Conservation (phyloP, 441 rosid genomes). For the Caryocar brasiliense region DNA sequence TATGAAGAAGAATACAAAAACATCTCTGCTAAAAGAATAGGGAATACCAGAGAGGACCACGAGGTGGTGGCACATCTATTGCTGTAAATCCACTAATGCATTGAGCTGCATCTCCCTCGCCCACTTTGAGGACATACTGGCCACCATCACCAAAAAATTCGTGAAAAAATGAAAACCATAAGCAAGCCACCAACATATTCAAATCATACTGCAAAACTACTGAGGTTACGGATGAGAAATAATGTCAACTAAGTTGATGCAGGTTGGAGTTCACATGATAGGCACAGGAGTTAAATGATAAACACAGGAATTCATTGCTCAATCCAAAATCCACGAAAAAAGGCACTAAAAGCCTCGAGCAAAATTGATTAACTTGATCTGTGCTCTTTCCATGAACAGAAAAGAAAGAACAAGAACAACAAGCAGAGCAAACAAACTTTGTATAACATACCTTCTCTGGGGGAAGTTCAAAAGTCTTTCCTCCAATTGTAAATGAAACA, state of each 20-base stretch:
- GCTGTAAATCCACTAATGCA: constrained; percentile 83
- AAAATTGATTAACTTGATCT: too few species aligned
- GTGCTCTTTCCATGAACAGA: neutral
- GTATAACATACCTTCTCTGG: constrained; percentile 52
- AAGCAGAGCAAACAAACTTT: neutral
- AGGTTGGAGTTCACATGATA: too few species aligned
- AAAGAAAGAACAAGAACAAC: neutral
- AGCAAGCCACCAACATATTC: too few species aligned
- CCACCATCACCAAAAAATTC: constrained; percentile 12
- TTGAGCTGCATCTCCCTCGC: constrained; percentile 56
- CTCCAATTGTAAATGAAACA: constrained; percentile 68
- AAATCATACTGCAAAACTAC: too few species aligned
- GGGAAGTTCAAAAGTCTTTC: constrained; percentile 47
- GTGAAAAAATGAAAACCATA: too few species aligned
- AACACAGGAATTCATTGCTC: too few species aligned
- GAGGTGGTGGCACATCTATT: constrained; percentile 68
- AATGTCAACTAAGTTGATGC: too few species aligned
- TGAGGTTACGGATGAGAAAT: too few species aligned
- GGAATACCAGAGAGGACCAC: constrained; percentile 74
- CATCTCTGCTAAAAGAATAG: neutral
- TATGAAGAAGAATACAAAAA: too few species aligned
- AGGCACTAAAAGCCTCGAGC: too few species aligned
- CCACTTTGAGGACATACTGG: constrained; percentile 68
- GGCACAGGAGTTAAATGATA: too few species aligned
- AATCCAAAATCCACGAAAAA: too few species aligned